phyloP scores from a whole-genome alignment of 2,329 filamentous ascomycete species.

The Saccharata proteae region DNA sequence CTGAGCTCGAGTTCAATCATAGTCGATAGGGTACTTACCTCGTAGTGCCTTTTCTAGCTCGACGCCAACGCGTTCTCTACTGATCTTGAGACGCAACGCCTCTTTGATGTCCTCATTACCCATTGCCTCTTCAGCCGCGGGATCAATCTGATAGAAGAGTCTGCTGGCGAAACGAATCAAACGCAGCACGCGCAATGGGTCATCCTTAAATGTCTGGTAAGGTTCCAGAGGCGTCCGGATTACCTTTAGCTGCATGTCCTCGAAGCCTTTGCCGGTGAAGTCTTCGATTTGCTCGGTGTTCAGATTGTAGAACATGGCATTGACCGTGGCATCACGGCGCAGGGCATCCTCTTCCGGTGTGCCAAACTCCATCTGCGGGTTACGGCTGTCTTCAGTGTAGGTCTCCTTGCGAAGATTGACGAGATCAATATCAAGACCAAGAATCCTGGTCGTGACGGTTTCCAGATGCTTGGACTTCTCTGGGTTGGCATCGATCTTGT shows the following conservation, averaged over 20 bases:
- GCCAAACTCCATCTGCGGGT: slow-evolving; percentile 87
- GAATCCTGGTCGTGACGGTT: slow-evolving; percentile 74
- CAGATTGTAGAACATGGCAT: slow-evolving; percentile 92
- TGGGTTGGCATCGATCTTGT: slow-evolving; percentile 84
- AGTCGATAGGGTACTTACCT: slow-evolving; percentile 8
- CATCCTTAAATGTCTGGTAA: slow-evolving; percentile 86
- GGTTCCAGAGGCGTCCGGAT: slow-evolving; percentile 82
- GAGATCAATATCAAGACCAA: slow-evolving; percentile 82
- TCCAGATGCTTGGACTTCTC: slow-evolving; percentile 96
- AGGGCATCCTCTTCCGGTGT: slow-evolving; percentile 82
- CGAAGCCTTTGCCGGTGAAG: slow-evolving; percentile 60
- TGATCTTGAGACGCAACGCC: slow-evolving; percentile 79
- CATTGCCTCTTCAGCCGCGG: slow-evolving; percentile 60
- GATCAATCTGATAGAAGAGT: slow-evolving; percentile 66
- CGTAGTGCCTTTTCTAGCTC: slow-evolving; percentile 88
- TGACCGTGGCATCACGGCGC: slow-evolving; percentile 84
- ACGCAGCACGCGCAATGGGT: slow-evolving; percentile 75
- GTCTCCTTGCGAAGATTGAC: slow-evolving; percentile 90
- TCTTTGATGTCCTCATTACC: slow-evolving; percentile 62
- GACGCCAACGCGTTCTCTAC: slow-evolving; percentile 72
- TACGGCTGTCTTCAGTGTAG: slow-evolving; percentile 78
- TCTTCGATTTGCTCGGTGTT: slow-evolving; percentile 72
- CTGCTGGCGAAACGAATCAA: slow-evolving; percentile 84
- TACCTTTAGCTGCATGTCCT: slow-evolving; percentile 58
- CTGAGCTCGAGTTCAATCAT: neutral